Conservation (phyloP, 202 grass and related monocot genomes). For the Eragrostis tef region DNA sequence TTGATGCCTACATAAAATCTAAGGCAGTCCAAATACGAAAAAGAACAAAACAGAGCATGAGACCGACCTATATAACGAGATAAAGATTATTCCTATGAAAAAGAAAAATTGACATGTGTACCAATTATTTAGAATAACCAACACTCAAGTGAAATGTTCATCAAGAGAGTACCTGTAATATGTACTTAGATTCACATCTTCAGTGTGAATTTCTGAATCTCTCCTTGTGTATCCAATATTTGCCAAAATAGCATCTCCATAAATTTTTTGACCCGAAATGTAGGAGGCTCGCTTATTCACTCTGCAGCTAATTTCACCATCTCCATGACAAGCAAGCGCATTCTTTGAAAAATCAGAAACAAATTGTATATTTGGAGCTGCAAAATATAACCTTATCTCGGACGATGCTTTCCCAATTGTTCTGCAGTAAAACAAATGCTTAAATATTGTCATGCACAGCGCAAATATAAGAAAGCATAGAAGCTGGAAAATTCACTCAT, state of each 20-base stretch:
- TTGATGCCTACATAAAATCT: slow-evolving; percentile 6
- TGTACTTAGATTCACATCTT: slow-evolving; percentile 72
- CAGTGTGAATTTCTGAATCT: slow-evolving; percentile 65
- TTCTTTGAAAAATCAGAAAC: slow-evolving; percentile 56
- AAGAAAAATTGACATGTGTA: not conserved
- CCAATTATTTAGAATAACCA: slow-evolving; percentile 12
- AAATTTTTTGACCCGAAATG: slow-evolving; percentile 87
- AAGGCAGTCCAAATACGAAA: not conserved
- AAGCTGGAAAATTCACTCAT: slow-evolving; percentile 6
- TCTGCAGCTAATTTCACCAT: slow-evolving; percentile 44
- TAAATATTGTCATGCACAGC: slow-evolving; percentile 39
- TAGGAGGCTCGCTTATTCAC: slow-evolving; percentile 82
- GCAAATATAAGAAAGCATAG: slow-evolving; percentile 20
- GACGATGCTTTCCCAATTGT: slow-evolving; percentile 85
- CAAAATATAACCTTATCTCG: slow-evolving; percentile 88
- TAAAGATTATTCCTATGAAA: slow-evolving; percentile 14
- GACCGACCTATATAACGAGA: slow-evolving; percentile 6
- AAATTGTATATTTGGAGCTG: slow-evolving; percentile 53
- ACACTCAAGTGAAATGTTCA: slow-evolving; percentile 34
- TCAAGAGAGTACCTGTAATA: slow-evolving; percentile 70
- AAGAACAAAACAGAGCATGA: slow-evolving; percentile 15
- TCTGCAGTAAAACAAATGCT: slow-evolving; percentile 63
- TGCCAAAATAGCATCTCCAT: slow-evolving; percentile 86
- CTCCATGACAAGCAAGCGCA: slow-evolving; percentile 31
- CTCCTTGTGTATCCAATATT: slow-evolving; percentile 87